Percentiles rank a stretch among this genome's conserved stretches.
Evolutionary conservation across 2,329 filamentous ascomycete species (phyloP).

Genomic region (Macrophomina tecta): DNA sequence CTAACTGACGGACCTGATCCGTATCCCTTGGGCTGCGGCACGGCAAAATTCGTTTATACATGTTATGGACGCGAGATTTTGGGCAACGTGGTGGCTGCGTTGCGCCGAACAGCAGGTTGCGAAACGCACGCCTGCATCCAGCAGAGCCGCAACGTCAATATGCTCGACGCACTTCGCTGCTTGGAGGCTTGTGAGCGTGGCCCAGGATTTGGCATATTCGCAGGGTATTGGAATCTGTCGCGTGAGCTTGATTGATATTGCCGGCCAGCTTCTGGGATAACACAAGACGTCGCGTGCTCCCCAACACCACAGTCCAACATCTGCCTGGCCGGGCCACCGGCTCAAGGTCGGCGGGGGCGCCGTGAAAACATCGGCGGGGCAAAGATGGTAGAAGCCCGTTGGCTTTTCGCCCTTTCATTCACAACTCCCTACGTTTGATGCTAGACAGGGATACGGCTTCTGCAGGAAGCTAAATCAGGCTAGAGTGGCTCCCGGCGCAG

Average conservation of each 20-base stretch:
- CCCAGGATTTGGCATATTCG: neutral
- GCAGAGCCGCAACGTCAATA: slow-evolving; percentile 1
- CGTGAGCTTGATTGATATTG: no score
- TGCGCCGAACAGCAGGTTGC: no score
- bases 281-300: no score
- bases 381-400: neutral
- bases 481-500: neutral
- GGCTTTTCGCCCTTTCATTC: neutral
- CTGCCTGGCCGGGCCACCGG: neutral
- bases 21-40: no score
- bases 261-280: no score
- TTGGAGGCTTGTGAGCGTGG: neutral
- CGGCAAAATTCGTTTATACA: no score
- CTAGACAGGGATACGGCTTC: neutral
- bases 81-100: no score
- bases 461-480: neutral
- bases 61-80: no score
- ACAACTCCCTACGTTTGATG: slow-evolving; percentile 12
- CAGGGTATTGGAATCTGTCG: no score
- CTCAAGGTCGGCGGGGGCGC: slow-evolving; percentile 1
- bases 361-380: neutral
- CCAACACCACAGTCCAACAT: no score
- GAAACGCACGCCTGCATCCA: neutral
- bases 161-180: neutral
- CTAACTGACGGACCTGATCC: no score